Base-by-base conservation (phyloP, 495 filamentous ascomycete genomes). In the Neurospora cerealis region DNA sequence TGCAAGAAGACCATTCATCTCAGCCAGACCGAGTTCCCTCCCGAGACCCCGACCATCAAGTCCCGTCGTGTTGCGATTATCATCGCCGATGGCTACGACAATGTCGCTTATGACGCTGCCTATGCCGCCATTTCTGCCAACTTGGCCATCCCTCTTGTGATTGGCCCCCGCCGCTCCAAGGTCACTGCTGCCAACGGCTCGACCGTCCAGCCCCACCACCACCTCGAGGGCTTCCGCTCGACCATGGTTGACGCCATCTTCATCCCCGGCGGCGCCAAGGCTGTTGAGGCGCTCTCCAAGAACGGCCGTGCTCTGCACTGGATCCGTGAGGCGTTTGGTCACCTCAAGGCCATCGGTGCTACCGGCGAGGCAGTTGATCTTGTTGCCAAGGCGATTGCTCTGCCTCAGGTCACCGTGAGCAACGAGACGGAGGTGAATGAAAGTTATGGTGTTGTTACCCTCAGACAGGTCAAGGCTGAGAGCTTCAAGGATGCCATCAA, bases 181-280 rank as follows among this genome's bases (percentile, higher is more conserved):
- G 86, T 96, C 71, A 89, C 83, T 32, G 85, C 92, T 13, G 87
- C 85, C 0, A 87, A 86, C 34, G 86, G 86, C 10, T 83, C 87
- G 69, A 90, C 88, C 19, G 83, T 93, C 1, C 82, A 86, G 38
- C 89, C 95, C 0, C 92, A 96, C 75, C 93, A 97, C 77, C 91
- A 95, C 78, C 88, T 96, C 73, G 89, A 93, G 70, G 93, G 91
- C 5, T 89, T 91, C 89, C 91, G 93, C 44, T 93, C 90, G 5
- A 97, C 93, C 5, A 88, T 97, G 83, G 95, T 97, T 75, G 95
- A 97, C 78, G 90, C 93, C 1, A 79, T 93, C 38, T 95, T 94
- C 78, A 85, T 97, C 24, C 93, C 93, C 21, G 92, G 93, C 21
- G 93, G 93, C 0, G 84, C 86, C 0, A 85, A 93, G 72, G 86